Evolutionary conservation across 768 basidiomycete genomes (phyloP).

Genomic region (Xerocomellus intermedius): DNA sequence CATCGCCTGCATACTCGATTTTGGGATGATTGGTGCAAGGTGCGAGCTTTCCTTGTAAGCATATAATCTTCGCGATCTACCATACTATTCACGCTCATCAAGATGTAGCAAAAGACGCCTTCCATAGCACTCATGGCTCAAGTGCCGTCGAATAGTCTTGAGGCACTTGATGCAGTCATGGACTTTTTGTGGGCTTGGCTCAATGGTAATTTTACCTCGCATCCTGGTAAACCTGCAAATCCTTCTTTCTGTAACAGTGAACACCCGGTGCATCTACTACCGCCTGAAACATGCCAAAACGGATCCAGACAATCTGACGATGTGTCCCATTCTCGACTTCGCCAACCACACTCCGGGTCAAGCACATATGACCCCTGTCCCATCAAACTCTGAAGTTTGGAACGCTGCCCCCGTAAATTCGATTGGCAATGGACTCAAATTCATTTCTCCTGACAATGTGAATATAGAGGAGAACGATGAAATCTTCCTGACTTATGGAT

Average conservation of each 20-base stretch:
- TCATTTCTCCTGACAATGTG: constrained; percentile 46
- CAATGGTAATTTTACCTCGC: constrained; percentile 53
- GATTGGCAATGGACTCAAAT: constrained; percentile 47
- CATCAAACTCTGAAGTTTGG: constrained; percentile 37
- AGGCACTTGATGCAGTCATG: constrained; percentile 11
- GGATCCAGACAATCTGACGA: constrained; percentile 74
- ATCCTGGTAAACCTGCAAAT: constrained; percentile 2
- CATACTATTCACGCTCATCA: background rate
- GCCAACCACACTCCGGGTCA: constrained; percentile 66
- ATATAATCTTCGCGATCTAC: background rate
- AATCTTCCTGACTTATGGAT: constrained; percentile 75
- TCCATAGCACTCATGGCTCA: background rate
- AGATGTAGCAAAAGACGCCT: constrained; percentile 7
- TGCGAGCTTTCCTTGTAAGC: constrained; percentile 54
- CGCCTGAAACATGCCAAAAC: constrained; percentile 48
- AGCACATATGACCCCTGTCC: constrained; percentile 44
- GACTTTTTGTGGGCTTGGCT: constrained; percentile 91
- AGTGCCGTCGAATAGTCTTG: background rate
- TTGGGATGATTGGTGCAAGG: constrained; percentile 54
- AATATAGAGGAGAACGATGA: constrained; percentile 56
- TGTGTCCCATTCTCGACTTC: constrained; percentile 90
- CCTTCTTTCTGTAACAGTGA: constrained; percentile 51
- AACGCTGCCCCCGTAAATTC: constrained; percentile 34
- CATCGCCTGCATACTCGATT: constrained; percentile 48
- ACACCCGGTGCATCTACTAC: constrained; percentile 86